phyloP scores from a whole-genome alignment of 345 rosid genomes.

The Mallotus nudiflorus region DNA sequence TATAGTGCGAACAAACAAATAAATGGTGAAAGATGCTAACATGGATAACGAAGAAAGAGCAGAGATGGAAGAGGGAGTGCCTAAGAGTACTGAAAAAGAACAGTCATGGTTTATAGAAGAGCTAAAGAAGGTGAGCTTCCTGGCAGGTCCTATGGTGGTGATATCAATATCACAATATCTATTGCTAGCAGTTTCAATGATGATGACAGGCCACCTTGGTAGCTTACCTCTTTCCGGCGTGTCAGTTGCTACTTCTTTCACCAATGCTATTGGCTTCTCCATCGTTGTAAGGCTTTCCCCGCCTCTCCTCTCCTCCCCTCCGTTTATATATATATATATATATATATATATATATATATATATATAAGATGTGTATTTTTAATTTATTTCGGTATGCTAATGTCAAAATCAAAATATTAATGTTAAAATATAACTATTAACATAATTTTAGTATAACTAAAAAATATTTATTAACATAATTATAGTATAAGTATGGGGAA shows the following conservation, averaged over 20 bases:
- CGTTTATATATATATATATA: too few relatives aligned
- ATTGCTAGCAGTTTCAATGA: slow-evolving; percentile 22
- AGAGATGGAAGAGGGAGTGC: neutral
- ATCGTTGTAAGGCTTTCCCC: slow-evolving; percentile 7
- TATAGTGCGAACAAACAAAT: neutral
- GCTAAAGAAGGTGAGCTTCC: slow-evolving; percentile 26
- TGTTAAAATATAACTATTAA: too few relatives aligned
- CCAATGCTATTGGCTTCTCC: slow-evolving; percentile 32
- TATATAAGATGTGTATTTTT: too few relatives aligned
- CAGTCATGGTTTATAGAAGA: slow-evolving; percentile 21
- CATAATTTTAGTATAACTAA: too few relatives aligned
- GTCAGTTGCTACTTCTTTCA: slow-evolving; percentile 29
- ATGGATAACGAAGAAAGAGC: too few relatives aligned
- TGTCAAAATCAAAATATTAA: too few relatives aligned
- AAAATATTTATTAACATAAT: too few relatives aligned
- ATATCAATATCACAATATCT: slow-evolving; percentile 20
- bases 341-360: too few relatives aligned
- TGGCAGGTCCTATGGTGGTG: slow-evolving; percentile 37
- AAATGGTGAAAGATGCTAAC: neutral
- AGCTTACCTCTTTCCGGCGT: slow-evolving; percentile 28
- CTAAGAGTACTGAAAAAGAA: neutral
- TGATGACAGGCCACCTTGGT: slow-evolving; percentile 40
- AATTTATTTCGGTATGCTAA: too few relatives aligned
- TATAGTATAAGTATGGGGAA: too few relatives aligned
- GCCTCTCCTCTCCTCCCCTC: too few relatives aligned